Evolutionary conservation across 2,329 filamentous ascomycete genomes (phyloP), one percentile per base, ranked within the genome.

Genomic region (Verticillium isaacii): DNA sequence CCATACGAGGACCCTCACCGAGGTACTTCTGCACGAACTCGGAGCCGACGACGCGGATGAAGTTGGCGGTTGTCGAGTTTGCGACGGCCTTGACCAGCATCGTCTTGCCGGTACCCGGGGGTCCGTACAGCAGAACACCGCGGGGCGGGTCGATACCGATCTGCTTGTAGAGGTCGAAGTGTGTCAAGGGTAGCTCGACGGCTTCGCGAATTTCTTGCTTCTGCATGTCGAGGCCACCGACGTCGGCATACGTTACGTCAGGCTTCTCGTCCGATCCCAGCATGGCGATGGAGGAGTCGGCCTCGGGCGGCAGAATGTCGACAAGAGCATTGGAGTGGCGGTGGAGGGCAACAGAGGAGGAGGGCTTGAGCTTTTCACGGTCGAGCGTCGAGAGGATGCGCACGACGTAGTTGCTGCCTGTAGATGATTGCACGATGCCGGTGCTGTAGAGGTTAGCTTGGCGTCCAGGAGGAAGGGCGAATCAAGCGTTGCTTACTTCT

Each of bases 191-290:
- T 67, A 99, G 83, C 82, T 99, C 95, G 60, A 99, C 95, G 12
- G 95, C 95, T 80, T 99, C 95, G 67, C 95, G 87, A 67, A 99
- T 99, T 78, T 99, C 95, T 80, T 99, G 95, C 83, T 99, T 99
- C 80, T 99, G 95, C 95, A 99, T 99, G 72, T 99, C 95, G 67
- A 98, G 80, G 57, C 95, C 95, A 82, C 95, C 95, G 65, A 99
- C 95, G 76, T 99, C 95, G 65, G 93, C 94, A 72, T 99, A 99
- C 54, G 93, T 96, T 63, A 99, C 92, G 76, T 99, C 95, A 37
- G 95, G 95, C 84, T 98, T 99, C 85, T 99, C 95, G 72, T 97
- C 91, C 62, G 89, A 85, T 64, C 94, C 94, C 60, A 99, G 86
- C 95, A 99, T 99, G 67, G 95, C 95, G 75, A 99, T 99, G 45